phyloP scores from a whole-genome alignment of 2,329 filamentous ascomycete species.

The Microdochium paspali region DNA sequence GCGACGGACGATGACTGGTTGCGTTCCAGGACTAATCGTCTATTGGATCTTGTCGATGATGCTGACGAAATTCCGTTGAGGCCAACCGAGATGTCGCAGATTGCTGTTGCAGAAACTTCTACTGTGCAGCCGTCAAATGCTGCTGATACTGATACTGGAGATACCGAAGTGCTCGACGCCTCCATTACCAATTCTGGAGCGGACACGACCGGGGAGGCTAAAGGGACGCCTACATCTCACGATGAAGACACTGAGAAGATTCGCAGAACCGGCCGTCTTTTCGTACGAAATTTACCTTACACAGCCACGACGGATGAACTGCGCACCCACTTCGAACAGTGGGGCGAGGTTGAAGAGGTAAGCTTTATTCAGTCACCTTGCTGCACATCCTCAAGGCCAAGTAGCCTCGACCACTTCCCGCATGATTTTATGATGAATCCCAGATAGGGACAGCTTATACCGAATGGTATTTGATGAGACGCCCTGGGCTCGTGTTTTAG shows the following conservation, averaged over 20 bases:
- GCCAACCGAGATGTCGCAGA: background rate
- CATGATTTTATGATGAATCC: conserved; percentile 74
- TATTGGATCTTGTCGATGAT: conserved; percentile 76
- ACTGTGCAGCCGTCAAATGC: background rate
- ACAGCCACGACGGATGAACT: conserved; percentile 70
- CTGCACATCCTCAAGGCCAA: conserved; percentile 8
- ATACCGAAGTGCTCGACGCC: conserved; percentile 5
- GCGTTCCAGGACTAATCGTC: conserved; percentile 74
- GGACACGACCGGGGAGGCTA: no score
- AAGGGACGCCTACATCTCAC: conserved; percentile 26
- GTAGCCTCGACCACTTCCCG: conserved; percentile 6
- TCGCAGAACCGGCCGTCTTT: conserved; percentile 66
- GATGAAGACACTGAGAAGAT: conserved; percentile 49
- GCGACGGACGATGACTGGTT: conserved; percentile 85
- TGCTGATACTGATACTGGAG: conserved; percentile 8
- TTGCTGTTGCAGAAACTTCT: background rate
- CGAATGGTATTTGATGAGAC: conserved; percentile 75
- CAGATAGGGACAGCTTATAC: conserved; percentile 99
- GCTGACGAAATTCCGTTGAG: conserved; percentile 32
- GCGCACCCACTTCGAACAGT: conserved; percentile 58
- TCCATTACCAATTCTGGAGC: conserved; percentile 3
- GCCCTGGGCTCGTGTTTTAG: conserved; percentile 95
- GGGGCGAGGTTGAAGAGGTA: conserved; percentile 82
- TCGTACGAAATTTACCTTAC: conserved; percentile 83
- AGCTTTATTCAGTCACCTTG: conserved; percentile 24